phyloP scores from a whole-genome alignment of 176 grass and related monocot genomes.

The Rhynchospora breviuscula region DNA sequence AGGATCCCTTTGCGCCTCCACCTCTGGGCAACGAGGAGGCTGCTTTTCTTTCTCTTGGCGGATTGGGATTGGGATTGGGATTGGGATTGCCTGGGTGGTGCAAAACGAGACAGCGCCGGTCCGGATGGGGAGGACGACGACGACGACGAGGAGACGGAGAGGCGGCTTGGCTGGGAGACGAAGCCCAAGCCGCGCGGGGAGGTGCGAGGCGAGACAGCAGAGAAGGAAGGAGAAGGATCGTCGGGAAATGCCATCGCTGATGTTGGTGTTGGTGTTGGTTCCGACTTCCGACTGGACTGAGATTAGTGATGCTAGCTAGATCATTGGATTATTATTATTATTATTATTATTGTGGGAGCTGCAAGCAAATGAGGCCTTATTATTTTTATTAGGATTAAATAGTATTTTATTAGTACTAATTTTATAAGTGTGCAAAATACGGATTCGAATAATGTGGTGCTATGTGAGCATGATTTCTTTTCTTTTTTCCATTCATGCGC shows the following conservation, averaged over 20 bases:
- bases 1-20: constrained; percentile 49
- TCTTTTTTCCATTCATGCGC: no score
- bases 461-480: no score
- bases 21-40: constrained; percentile 22
- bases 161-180: constrained; percentile 19
- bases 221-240: neutral
- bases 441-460: no score
- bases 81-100: neutral
- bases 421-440: no score
- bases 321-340: no score
- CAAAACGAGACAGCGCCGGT: constrained; percentile 19
- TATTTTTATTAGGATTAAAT: no score
- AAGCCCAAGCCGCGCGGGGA: constrained; percentile 11
- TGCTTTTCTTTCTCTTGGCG: constrained; percentile 30
- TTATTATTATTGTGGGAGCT: no score
- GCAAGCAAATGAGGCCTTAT: no score
- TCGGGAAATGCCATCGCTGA: constrained; percentile 3
- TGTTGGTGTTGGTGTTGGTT: no score
- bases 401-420: no score
- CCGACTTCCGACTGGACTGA: no score
- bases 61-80: neutral
- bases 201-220: constrained; percentile 4
- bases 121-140: neutral
- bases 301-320: no score
- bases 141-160: constrained; percentile 21